These are phyloP conservation scores for Arthrobotrys conoides DNA, from an alignment of 2,329 filamentous ascomycete species.

Conservation along the genomic window DNA sequence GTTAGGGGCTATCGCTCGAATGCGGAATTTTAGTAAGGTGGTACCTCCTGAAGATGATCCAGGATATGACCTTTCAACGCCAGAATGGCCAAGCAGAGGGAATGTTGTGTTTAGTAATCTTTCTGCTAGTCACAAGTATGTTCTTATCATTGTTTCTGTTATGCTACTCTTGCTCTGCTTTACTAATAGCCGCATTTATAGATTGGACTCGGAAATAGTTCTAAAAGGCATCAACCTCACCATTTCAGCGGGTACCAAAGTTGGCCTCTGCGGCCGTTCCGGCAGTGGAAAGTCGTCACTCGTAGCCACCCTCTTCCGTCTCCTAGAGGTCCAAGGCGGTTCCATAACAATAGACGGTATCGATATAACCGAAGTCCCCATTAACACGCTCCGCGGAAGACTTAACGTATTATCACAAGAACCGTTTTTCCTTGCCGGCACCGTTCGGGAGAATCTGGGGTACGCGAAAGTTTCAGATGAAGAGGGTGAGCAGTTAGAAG, in stretches of 20 bases:
- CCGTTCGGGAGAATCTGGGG: conserved; percentile 47
- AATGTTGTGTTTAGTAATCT: conserved; percentile 40
- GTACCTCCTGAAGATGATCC: conserved; percentile 41
- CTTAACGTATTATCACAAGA: conserved; percentile 60
- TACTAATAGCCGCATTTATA: not conserved
- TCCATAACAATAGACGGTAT: conserved; percentile 52
- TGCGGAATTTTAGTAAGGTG: conserved; percentile 53
- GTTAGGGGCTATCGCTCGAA: conserved; percentile 65
- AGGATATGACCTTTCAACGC: conserved; percentile 25
- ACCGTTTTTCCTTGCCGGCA: conserved; percentile 54
- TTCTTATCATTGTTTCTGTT: not conserved
- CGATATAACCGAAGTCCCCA: conserved; percentile 48
- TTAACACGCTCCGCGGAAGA: conserved; percentile 43
- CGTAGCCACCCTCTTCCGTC: conserved; percentile 48
- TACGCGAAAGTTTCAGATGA: conserved; percentile 46
- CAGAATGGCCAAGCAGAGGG: conserved; percentile 44
- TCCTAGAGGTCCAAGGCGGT: conserved; percentile 45
- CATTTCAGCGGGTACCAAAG: conserved; percentile 39
- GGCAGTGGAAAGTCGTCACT: conserved; percentile 61
- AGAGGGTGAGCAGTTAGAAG: conserved; percentile 5
- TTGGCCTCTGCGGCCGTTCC: conserved; percentile 58
- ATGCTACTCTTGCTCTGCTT: not conserved
- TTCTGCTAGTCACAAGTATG: conserved; percentile 56
- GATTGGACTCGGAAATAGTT: conserved; percentile 49
- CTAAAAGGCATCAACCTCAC: conserved; percentile 42